Conservation (phyloP, 352 stramenopile genomes). For the Pythium dissotocum region DNA sequence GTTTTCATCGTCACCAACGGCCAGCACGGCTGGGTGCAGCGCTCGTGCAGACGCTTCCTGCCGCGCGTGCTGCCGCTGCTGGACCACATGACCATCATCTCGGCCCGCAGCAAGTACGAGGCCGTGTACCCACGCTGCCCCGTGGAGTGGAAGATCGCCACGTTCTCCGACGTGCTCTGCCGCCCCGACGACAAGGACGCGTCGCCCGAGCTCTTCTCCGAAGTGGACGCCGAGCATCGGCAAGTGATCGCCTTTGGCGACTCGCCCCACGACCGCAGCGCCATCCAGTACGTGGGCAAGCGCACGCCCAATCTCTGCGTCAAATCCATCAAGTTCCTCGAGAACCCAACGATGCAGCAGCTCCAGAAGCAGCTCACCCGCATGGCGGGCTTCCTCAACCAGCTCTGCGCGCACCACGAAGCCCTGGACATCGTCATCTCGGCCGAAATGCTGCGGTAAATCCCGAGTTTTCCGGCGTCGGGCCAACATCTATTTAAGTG, state of each 20-base stretch:
- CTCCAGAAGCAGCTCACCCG: conserved; percentile 69
- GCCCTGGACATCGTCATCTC: conserved; percentile 75
- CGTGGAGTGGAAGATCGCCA: conserved; percentile 81
- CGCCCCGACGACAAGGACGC: conserved; percentile 27
- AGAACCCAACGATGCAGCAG: conserved; percentile 74
- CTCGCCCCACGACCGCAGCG: conserved; percentile 67
- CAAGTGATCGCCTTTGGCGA: conserved; percentile 78
- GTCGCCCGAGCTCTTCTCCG: conserved; percentile 15
- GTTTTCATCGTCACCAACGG: conserved; percentile 76
- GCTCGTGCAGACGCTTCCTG: conserved; percentile 74
- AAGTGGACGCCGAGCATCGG: conserved; percentile 19
- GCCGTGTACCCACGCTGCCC: conserved; percentile 51
- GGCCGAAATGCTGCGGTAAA: conserved; percentile 64
- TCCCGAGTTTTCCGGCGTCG: background rate
- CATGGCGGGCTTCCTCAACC: conserved; percentile 57
- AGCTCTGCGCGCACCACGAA: conserved; percentile 65
- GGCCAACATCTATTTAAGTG: conserved; percentile 26
- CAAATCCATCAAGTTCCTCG: conserved; percentile 81
- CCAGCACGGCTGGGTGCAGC: conserved; percentile 67
- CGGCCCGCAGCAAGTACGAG: conserved; percentile 67
- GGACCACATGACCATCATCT: conserved; percentile 60
- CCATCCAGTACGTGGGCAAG: conserved; percentile 64
- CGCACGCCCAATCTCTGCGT: conserved; percentile 50
- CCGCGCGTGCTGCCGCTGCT: conserved; percentile 59
- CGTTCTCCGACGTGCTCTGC: conserved; percentile 58